A percentile compares a stretch with the other conserved stretches of the same genome.
phyloP scores from a whole-genome alignment of 1,139 yeast genomes.

The Maudiozyma humilis region DNA sequence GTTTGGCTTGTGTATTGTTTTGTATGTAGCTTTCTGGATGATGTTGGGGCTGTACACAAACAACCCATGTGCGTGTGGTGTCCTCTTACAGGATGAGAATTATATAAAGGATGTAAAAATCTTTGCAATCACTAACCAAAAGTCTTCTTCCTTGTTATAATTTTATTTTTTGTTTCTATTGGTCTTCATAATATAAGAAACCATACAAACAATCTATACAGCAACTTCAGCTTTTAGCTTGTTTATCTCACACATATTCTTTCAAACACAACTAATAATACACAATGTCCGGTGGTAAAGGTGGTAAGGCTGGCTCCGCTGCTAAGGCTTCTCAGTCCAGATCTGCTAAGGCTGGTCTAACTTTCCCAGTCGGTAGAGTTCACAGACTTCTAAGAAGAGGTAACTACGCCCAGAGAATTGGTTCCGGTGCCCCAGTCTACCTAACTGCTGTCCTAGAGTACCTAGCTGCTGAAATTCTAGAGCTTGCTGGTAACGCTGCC shows the following conservation, averaged over 20 bases:
- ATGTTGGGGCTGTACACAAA: too few species aligned
- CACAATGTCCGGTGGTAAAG: constrained; percentile 95
- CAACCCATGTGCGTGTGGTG: too few species aligned
- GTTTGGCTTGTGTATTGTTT: too few species aligned
- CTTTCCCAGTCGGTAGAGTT: constrained; percentile 99
- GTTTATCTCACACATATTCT: not conserved
- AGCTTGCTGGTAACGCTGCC: constrained; percentile 98
- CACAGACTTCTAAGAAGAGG: constrained; percentile 96
- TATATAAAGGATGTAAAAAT: too few species aligned
- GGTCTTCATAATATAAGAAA: not conserved
- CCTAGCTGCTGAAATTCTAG: constrained; percentile 93
- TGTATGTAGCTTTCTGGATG: too few species aligned
- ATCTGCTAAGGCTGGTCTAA: constrained; percentile 96
- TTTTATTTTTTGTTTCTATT: not conserved
- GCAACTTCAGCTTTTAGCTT: not conserved
- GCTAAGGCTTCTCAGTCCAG: constrained; percentile 95
- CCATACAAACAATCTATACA: not conserved
- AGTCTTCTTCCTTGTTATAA: not conserved
- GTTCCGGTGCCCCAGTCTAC: constrained; percentile 97
- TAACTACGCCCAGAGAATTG: constrained; percentile 97
- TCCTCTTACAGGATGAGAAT: too few species aligned
- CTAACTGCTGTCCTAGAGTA: constrained; percentile 94
- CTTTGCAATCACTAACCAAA: too few species aligned
- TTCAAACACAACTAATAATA: constrained; percentile 11
- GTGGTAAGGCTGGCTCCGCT: constrained; percentile 89